phyloP scores from a whole-genome alignment of 306 rosid species.

The Prunus salicina region DNA sequence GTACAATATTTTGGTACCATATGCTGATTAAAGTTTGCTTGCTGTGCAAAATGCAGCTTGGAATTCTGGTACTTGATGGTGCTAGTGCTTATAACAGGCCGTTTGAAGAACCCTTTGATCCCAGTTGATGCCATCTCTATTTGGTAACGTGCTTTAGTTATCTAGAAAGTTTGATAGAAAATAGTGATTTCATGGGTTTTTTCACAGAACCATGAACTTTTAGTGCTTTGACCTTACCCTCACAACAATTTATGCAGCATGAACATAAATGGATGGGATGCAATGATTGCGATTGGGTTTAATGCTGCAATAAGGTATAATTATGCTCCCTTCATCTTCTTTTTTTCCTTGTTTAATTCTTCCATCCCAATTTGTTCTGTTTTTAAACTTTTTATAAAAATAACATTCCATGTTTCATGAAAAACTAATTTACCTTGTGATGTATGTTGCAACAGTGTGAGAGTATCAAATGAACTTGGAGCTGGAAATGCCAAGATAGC shows the following conservation, averaged over 20 bases:
- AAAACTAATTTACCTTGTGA: neutral
- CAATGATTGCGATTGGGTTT: slow-evolving; percentile 76
- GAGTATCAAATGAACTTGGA: slow-evolving; percentile 88
- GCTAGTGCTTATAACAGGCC: slow-evolving; percentile 66
- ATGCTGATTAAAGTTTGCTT: neutral
- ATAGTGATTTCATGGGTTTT: too few relatives aligned
- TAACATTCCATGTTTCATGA: too few relatives aligned
- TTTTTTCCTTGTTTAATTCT: neutral
- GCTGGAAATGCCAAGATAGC: slow-evolving; percentile 56
- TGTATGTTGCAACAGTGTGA: slow-evolving; percentile 51
- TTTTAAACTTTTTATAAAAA: too few relatives aligned
- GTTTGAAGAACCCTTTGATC: slow-evolving; percentile 51
- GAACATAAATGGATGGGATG: slow-evolving; percentile 74
- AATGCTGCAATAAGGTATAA: slow-evolving; percentile 72
- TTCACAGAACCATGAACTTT: neutral
- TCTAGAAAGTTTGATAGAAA: neutral
- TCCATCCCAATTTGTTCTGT: neutral
- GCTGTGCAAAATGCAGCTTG: slow-evolving; percentile 45
- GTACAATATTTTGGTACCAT: neutral
- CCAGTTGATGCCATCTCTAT: slow-evolving; percentile 72
- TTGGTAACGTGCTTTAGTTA: slow-evolving; percentile 43
- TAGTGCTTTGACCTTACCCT: neutral
- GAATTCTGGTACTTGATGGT: slow-evolving; percentile 90
- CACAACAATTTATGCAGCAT: slow-evolving; percentile 40
- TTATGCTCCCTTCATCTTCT: neutral